phyloP scores from a whole-genome alignment of 495 filamentous ascomycete genomes.

The Penicillium antarcticum region DNA sequence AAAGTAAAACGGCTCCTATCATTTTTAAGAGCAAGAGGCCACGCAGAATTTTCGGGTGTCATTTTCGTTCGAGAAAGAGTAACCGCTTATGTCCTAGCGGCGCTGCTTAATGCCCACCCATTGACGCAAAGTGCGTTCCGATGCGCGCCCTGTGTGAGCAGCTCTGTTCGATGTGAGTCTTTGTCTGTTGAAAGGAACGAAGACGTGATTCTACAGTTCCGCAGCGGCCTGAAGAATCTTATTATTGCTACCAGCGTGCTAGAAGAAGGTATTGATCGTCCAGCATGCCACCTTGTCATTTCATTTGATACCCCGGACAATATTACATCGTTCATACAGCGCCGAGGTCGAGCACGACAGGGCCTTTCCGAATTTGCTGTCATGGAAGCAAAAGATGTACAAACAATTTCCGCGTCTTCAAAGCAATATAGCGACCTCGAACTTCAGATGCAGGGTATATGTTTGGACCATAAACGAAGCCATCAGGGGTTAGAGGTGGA shows the following conservation, averaged over 20 bases:
- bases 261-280: conserved; percentile 83
- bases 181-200: background rate
- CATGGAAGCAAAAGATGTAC: background rate
- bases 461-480: background rate
- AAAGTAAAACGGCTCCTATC: background rate
- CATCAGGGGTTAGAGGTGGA: background rate
- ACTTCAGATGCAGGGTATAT: background rate
- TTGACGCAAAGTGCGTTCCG: background rate
- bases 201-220: conserved; percentile 9
- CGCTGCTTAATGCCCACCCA: background rate
- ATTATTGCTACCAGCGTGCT: conserved; percentile 73
- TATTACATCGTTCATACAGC: conserved; percentile 71
- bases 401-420: background rate
- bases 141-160: too few species aligned
- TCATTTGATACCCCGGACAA: conserved; percentile 69
- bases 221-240: conserved; percentile 61
- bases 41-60: background rate
- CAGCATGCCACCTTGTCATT: conserved; percentile 72
- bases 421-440: background rate
- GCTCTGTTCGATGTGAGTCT: background rate
- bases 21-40: background rate
- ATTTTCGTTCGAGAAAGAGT: conserved; percentile 6
- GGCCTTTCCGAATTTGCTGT: conserved; percentile 54
- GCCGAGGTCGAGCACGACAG: conserved; percentile 72
- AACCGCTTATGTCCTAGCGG: background rate